These are phyloP conservation scores for Emiliania huxleyi DNA, from an alignment of 78 protist species.

Conservation along the genomic window DNA sequence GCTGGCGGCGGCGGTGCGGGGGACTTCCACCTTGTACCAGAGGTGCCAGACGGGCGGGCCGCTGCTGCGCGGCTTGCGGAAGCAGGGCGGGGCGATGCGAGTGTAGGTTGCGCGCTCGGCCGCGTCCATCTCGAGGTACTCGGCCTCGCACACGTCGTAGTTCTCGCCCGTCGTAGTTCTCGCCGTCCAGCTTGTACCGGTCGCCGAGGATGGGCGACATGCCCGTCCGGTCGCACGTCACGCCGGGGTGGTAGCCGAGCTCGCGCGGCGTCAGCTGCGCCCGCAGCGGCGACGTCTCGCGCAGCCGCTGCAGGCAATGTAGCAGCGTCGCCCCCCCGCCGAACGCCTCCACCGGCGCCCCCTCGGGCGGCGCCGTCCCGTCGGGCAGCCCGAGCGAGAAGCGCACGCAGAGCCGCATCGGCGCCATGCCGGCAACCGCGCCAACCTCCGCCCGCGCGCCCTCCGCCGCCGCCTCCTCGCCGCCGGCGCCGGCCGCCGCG, in stretches of 20 bases:
- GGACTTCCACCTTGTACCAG: not conserved
- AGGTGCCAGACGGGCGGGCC: not conserved
- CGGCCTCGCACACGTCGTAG: conserved; percentile 8
- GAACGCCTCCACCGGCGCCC: not conserved
- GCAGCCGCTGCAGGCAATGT: not conserved
- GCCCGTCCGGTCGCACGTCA: conserved; percentile 3
- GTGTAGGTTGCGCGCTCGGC: not conserved
- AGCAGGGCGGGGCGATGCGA: not conserved
- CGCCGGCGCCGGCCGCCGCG: not conserved
- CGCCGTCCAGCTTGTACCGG: not conserved
- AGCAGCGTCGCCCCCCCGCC: not conserved
- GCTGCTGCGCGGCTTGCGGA: not conserved
- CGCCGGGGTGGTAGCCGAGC: conserved; percentile 17
- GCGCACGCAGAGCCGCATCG: not conserved
- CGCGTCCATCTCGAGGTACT: not conserved
- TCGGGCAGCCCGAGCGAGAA: not conserved
- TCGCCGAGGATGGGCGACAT: not conserved
- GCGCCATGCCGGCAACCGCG: no score
- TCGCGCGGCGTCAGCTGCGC: not conserved
- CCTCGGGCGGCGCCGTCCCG: not conserved
- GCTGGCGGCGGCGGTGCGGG: no score
- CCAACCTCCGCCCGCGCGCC: no score
- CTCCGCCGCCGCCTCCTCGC: no score
- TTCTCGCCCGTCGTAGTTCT: conserved; percentile 18
- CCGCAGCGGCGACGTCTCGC: not conserved